Base-by-base conservation (phyloP, 176 grass and related monocot genomes). In the Chloris gayana region DNA sequence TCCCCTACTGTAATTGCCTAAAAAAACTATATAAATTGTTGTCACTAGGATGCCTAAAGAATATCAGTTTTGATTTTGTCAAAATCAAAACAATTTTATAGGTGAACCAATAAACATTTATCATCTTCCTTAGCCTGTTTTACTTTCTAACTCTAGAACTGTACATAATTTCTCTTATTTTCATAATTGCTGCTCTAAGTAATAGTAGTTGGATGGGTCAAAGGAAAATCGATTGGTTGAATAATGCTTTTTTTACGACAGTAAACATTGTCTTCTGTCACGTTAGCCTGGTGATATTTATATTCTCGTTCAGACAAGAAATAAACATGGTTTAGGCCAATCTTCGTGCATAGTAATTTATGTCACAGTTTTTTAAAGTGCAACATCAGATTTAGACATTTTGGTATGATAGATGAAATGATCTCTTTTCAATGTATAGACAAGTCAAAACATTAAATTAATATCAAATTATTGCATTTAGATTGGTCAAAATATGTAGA, bases 21-120 rank as follows among this genome's bases (percentile, higher is more conserved):
- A n/a, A n/a, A n/a, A n/a, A n/a, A n/a, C n/a, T n/a, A n/a, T n/a
- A n/a, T n/a, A n/a, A n/a, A n/a, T n/a, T n/a, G 49, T 58, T 67
- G 46, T 80, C 70, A 59, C 27, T 57, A 65, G 7, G 7, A 32
- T 38, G 74, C 47, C 21, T 66, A 59, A 67, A 67, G 41, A 31
- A 22, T 12, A 35, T 64, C 42, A 31, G 41, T 64, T 35, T 68
- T 81, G 44, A 69, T 76, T 42, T 21, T 38, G 76, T 82, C 71
- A 57, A 76, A 70, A 83, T 71, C 46, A 29, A 67, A 78, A 59
- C 45, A 78, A 70, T 53, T 57, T 45, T 78, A 37, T 72, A 67
- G 67, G 79, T 77, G 58, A 71, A 35, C 25, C 22, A 32, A 64
- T 39, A 53, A 81, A 70, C 25, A 33, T 73, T 57, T 38, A 17